Evolutionary conservation across 331 rosid genomes (phyloP), one percentile per base, ranked within the genome.

Genomic region (Erythrophleum ivorense): DNA sequence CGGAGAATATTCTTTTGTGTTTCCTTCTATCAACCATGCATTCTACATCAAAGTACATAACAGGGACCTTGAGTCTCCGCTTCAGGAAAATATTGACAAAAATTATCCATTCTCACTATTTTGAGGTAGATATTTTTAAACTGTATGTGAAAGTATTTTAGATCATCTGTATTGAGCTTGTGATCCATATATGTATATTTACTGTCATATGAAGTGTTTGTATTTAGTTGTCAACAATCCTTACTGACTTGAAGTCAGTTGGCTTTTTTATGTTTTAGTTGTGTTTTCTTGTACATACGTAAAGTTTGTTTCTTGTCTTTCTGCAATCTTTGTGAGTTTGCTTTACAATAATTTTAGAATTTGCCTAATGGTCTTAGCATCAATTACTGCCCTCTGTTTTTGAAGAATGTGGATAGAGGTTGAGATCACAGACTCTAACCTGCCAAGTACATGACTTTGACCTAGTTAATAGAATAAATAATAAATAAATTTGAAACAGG

Each of bases 61-160:
- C 99, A 16, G 98, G 99, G 80, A 89, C 89, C 89, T 79, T 96
- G 88, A 94, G 98, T 85, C 89, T 94, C 76, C 97, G 89, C 80
- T 96, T 96, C 95, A 88, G 99, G 88, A 93, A 92, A 70, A 90
- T 94, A 84, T 89, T 96, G 89, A 94, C 99, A 21, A 89, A 89
- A 80, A 92, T 91, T 71, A 91, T 96, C 74, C 99, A 94, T 84
- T 83, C 97, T 78, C 97, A 94, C 86, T 96, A 96, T 90, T 96
- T 96, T 85, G 91, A 94, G 99, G 99, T 96, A 89, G 36, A 76
- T 67, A 10, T 62, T 60, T 70, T 85, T 48, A 58, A 50, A 69
- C 24, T 79, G 45, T 19, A 43, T 19, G 73, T 77, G 74, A 52
- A 40, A 8, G 67, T 63, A 31, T 66, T 31, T 77, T 67, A 41